Evolutionary conservation across 306 rosid species (phyloP), one percentile per base, ranked within the genome.

Genomic region (Prunus kanzakura): DNA sequence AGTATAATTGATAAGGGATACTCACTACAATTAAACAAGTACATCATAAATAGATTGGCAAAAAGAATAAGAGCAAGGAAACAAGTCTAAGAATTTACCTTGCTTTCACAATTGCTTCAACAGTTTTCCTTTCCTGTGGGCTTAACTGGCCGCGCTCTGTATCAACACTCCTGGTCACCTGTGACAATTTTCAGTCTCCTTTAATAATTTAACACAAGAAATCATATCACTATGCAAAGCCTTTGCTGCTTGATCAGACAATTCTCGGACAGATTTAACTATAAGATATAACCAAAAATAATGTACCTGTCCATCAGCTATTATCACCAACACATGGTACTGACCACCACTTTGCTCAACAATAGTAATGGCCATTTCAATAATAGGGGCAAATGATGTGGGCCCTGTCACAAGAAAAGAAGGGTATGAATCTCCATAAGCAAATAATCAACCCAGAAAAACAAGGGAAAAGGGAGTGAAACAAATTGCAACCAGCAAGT

Each of bases 151-250:
- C 97, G 50, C 52, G 82, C 66, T 81, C 90, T 0, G 86, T 91
- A 76, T 96, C 97, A 72, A 91, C 89, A 89, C 99, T 96, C 81
- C 99, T 87, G 15, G 99, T 96, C 78, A 96, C 99, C 99, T 96
- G 81, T 54, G 8, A 61, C 45, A 60, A 61, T 73, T 76, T 50
- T 60, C 22, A 49, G 64, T 68, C 22, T 81, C 75, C 79, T 55
- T 74, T 74, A 52, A 64, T 65, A 71, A 16, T 73, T 64, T 3
- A 35, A 38, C 3, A n/a, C 45, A 10, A 6, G 50, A 22, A 35
- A 23, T 22, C 38, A 47, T 55, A 46, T 47, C 51, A 10, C 11
- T 11, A 25, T 22, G 50, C 29, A 27, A 50, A 41, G 11, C 10
- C 13, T 57, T 47, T 6, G 49, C 67, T 25, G 22, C 68, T 67